Percentiles rank a stretch among this genome's conserved stretches.
Conservation (phyloP, 257 asterid species). For the Nicotiana otophora region DNA sequence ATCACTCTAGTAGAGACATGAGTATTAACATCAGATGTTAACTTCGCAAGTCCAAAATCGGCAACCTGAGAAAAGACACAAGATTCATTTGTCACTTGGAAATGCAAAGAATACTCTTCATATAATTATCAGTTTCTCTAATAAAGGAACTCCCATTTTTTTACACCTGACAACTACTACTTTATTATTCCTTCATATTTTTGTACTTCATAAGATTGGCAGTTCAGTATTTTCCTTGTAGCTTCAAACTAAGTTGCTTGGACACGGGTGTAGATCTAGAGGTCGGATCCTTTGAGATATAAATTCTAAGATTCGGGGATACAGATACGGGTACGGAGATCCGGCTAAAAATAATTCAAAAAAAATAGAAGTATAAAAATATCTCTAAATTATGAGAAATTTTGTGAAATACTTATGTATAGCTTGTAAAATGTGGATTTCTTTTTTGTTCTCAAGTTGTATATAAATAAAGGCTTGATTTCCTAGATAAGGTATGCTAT, state of each 20-base stretch:
- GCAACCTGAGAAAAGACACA: constrained; percentile 47
- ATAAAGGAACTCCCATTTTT: neutral
- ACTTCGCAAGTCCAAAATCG: constrained; percentile 65
- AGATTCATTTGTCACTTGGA: constrained; percentile 8
- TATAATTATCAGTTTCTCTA: neutral
- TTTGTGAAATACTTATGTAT: no score
- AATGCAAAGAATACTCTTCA: neutral
- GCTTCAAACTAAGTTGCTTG: neutral
- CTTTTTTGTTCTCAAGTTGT: no score
- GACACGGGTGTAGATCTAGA: no score
- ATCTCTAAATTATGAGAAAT: no score
- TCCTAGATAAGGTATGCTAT: no score
- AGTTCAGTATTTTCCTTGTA: neutral
- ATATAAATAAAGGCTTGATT: no score
- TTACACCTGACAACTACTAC: neutral
- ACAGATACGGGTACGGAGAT: no score
- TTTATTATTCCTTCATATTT: neutral
- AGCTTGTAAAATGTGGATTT: no score
- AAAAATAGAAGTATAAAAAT: no score
- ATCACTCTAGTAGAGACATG: constrained; percentile 67
- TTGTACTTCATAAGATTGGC: neutral
- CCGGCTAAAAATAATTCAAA: no score
- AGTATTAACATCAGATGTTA: constrained; percentile 45
- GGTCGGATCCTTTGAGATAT: no score
- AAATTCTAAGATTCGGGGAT: no score